Conservation (phyloP, 2,329 filamentous ascomycete genomes). For the Diaporthe aspalathi region DNA sequence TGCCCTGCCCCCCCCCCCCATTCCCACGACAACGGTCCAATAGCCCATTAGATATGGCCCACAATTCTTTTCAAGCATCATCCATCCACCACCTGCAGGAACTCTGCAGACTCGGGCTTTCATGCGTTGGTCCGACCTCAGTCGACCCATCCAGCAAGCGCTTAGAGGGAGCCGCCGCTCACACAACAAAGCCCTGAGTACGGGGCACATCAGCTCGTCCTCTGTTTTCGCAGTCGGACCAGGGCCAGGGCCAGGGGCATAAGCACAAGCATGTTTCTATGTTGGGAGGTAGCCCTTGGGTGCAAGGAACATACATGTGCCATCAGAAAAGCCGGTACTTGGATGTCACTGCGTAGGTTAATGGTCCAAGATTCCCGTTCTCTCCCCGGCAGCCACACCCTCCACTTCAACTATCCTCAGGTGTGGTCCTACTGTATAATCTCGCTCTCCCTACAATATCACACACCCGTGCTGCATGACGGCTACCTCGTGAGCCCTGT, state of each 20-base stretch:
- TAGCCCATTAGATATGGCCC: not conserved
- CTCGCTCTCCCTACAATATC: slow-evolving; percentile 25
- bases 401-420: not conserved
- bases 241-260: slow-evolving; percentile 11
- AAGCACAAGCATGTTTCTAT: slow-evolving; percentile 1
- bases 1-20: not conserved
- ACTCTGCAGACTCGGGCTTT: slow-evolving; percentile 21
- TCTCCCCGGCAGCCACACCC: slow-evolving; percentile 32
- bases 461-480: slow-evolving; percentile 37
- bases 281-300: not conserved
- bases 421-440: slow-evolving; percentile 36
- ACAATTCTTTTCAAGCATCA: slow-evolving; percentile 13
- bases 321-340: slow-evolving; percentile 5
- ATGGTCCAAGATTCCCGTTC: slow-evolving; percentile 5
- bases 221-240: not conserved
- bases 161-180: slow-evolving; percentile 4
- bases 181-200: not conserved
- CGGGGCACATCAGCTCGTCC: not conserved
- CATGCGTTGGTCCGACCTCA: slow-evolving; percentile 3
- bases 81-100: slow-evolving; percentile 25
- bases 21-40: slow-evolving; percentile 5
- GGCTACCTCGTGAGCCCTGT: slow-evolving; percentile 35
- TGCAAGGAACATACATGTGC: slow-evolving; percentile 22
- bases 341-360: slow-evolving; percentile 29
- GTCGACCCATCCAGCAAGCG: not conserved